Evolutionary conservation across 2,329 filamentous ascomycete species (phyloP).

Genomic region (Paraphoma sp.): DNA sequence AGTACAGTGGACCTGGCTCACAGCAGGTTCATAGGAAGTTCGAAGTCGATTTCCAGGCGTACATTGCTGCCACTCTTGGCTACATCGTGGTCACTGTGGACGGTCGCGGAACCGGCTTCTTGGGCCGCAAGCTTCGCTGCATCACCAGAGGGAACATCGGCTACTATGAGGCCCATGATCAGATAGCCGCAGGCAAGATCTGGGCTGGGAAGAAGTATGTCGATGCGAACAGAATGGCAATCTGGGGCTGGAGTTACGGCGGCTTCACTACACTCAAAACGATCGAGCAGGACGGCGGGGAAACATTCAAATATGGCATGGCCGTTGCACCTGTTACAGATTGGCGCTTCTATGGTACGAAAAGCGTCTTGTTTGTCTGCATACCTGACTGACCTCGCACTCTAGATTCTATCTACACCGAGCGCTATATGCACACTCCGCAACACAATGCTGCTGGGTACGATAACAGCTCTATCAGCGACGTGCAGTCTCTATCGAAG

Average conservation of each 20-base stretch:
- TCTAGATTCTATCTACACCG: slow-evolving; percentile 84
- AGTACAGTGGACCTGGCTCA: slow-evolving; percentile 94
- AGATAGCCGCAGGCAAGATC: slow-evolving; percentile 86
- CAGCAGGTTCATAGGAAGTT: slow-evolving; percentile 86
- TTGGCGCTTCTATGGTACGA: slow-evolving; percentile 83
- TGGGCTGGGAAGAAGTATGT: slow-evolving; percentile 85
- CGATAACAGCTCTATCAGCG: slow-evolving; percentile 73
- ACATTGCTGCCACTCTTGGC: slow-evolving; percentile 81
- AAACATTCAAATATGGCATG: slow-evolving; percentile 96
- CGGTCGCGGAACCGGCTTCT: slow-evolving; percentile 88
- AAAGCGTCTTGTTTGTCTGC: neutral
- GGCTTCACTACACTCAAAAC: slow-evolving; percentile 96
- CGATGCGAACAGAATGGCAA: slow-evolving; percentile 80
- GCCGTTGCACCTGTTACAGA: slow-evolving; percentile 98
- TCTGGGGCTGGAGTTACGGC: slow-evolving; percentile 99
- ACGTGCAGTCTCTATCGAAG: slow-evolving; percentile 73
- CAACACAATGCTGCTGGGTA: slow-evolving; percentile 83
- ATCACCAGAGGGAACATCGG: slow-evolving; percentile 85
- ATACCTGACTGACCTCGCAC: slow-evolving; percentile 7
- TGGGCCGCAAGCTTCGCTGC: slow-evolving; percentile 83
- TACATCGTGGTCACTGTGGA: slow-evolving; percentile 97
- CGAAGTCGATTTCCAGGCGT: slow-evolving; percentile 86
- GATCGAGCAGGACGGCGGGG: slow-evolving; percentile 85
- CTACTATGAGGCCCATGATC: slow-evolving; percentile 83
- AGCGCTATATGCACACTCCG: slow-evolving; percentile 96